A percentile compares a stretch with the other conserved stretches of the same genome.
Evolutionary conservation across 2,329 filamentous ascomycete species (phyloP).

Genomic region (Colletotrichum horii): DNA sequence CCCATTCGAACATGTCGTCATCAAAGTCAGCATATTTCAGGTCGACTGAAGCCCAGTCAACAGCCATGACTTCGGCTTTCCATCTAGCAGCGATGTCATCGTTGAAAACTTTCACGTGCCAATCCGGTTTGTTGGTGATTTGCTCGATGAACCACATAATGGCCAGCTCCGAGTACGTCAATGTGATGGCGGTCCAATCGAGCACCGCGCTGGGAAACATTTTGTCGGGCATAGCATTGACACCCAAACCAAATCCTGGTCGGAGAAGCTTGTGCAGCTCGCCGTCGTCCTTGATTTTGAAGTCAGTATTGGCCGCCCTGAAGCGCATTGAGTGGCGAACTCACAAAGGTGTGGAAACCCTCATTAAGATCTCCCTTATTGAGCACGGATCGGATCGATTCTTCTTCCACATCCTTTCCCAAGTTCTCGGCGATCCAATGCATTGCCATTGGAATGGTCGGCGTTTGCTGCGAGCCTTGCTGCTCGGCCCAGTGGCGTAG

Average conservation of each 20-base stretch:
- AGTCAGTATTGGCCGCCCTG: neutral
- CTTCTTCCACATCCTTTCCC: neutral
- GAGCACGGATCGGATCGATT: neutral
- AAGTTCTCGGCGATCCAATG: neutral
- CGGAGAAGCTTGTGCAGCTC: neutral
- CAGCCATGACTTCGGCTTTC: constrained; percentile 23
- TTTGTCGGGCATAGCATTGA: neutral
- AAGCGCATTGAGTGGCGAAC: neutral
- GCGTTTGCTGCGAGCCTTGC: neutral
- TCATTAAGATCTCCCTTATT: neutral
- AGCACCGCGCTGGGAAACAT: neutral
- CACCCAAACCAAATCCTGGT: neutral
- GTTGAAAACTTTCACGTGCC: constrained; percentile 30
- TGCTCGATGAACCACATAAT: constrained; percentile 32
- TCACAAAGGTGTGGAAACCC: neutral
- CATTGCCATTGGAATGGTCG: neutral
- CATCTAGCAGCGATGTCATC: constrained; percentile 28
- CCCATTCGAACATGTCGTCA: constrained; percentile 32
- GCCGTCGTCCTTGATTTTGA: neutral
- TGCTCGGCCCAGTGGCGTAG: neutral
- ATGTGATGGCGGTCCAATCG: neutral
- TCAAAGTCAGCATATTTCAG: constrained; percentile 30
- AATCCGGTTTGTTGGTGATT: constrained; percentile 32
- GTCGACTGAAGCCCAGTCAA: constrained; percentile 31
- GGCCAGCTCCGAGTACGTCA: constrained; percentile 21